phyloP scores from a whole-genome alignment of 2,329 filamentous ascomycete genomes.

The Pseudogymnoascus sp. region DNA sequence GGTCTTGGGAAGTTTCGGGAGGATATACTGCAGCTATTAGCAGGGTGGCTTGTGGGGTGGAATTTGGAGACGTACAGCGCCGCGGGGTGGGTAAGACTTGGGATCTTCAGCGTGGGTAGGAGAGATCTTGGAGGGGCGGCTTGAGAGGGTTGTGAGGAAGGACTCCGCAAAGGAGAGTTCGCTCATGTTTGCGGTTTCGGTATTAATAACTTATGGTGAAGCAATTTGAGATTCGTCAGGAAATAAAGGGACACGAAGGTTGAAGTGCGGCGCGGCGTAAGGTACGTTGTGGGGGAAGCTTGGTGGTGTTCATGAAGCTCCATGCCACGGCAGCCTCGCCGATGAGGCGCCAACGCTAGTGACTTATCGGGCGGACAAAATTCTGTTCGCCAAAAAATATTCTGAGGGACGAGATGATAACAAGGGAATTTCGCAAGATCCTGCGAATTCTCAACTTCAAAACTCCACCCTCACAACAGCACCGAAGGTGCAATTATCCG shows the following conservation, averaged over 20 bases:
- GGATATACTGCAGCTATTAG: constrained; percentile 50
- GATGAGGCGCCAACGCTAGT: constrained; percentile 9
- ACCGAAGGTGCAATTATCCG: constrained; percentile 4
- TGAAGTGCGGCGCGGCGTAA: background rate
- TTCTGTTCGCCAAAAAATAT: constrained; percentile 9
- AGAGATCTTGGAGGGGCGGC: constrained; percentile 71
- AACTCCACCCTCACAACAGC: constrained; percentile 1
- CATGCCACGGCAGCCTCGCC: constrained; percentile 8
- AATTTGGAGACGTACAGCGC: constrained; percentile 53
- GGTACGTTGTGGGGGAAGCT: background rate
- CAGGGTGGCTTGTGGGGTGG: background rate
- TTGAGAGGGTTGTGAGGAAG: constrained; percentile 74
- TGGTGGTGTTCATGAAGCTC: constrained; percentile 1
- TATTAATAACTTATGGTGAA: background rate
- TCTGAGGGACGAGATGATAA: background rate
- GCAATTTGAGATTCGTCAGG: background rate
- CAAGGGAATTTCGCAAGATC: constrained; percentile 4
- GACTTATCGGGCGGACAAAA: constrained; percentile 8
- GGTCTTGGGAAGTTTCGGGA: constrained; percentile 55
- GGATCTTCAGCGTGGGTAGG: constrained; percentile 86
- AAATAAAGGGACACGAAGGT: background rate
- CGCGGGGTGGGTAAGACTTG: constrained; percentile 64
- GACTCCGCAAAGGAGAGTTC: constrained; percentile 78
- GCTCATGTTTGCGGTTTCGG: constrained; percentile 47
- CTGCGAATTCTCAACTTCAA: constrained; percentile 7